phyloP scores from a whole-genome alignment of 768 basidiomycete genomes.

The Polyporus arcularius region DNA sequence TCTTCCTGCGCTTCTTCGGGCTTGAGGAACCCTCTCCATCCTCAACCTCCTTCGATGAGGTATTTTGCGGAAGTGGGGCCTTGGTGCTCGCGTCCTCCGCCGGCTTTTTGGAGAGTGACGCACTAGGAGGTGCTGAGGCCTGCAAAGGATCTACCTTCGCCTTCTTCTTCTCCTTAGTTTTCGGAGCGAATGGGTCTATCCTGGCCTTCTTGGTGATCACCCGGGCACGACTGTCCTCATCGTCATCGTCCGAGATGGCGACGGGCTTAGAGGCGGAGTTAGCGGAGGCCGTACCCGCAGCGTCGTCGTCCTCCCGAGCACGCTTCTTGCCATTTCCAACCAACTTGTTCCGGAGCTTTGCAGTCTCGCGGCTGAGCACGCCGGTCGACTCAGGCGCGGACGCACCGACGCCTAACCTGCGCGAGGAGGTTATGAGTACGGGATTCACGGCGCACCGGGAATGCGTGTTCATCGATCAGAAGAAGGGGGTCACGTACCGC shows the following conservation, averaged over 20 bases:
- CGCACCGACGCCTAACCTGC: constrained; percentile 77
- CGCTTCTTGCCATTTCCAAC: constrained; percentile 53
- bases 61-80: neutral
- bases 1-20: constrained; percentile 23
- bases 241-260: constrained; percentile 42
- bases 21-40: neutral
- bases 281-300: constrained; percentile 1
- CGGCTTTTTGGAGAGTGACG: neutral
- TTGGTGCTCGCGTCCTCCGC: neutral
- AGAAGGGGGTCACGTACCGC: constrained; percentile 46
- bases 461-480: no score
- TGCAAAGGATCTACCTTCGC: constrained; percentile 22
- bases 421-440: constrained; percentile 1
- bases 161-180: constrained; percentile 46
- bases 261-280: neutral
- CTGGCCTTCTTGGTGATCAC: constrained; percentile 61
- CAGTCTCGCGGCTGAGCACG: constrained; percentile 51
- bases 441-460: neutral
- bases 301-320: constrained; percentile 42
- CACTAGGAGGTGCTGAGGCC: neutral
- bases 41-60: neutral
- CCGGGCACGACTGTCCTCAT: constrained; percentile 60
- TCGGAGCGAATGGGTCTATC: constrained; percentile 55
- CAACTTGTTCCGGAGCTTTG: constrained; percentile 63
- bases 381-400: constrained; percentile 50